These are phyloP conservation scores for Chrysopogon serrulatus DNA, from an alignment of 176 grass and related monocot species.

Conservation along the genomic window DNA sequence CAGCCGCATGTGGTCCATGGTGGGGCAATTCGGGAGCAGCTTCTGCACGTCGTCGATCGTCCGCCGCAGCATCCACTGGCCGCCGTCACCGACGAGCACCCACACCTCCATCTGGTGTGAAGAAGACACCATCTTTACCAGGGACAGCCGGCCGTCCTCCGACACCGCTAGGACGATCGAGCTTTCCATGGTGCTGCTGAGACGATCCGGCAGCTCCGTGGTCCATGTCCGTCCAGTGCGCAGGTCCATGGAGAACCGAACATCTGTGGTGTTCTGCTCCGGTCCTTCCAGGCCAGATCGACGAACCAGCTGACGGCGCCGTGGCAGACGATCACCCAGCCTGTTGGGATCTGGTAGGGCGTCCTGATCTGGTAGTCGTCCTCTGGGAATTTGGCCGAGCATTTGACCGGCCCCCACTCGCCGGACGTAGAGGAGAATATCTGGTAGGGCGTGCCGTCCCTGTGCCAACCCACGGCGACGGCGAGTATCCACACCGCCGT, in stretches of 20 bases:
- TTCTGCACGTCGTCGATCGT: neutral
- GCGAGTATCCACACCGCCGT: no score
- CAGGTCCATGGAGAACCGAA: neutral
- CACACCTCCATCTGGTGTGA: neutral
- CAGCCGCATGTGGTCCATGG: no score
- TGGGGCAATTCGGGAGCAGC: neutral
- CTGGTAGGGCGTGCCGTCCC: neutral
- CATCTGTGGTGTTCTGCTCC: no score
- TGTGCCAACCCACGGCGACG: no score
- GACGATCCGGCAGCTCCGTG: neutral
- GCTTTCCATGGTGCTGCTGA: no score
- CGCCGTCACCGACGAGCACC: neutral
- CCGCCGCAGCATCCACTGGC: neutral
- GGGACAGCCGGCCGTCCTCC: neutral
- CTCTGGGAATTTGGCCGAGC: neutral
- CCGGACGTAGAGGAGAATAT: neutral
- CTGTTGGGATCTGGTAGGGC: no score
- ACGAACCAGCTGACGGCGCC: neutral
- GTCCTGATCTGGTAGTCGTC: no score
- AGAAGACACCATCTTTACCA: neutral
- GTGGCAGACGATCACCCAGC: neutral
- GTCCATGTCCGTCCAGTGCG: neutral
- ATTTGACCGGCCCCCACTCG: neutral
- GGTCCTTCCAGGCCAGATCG: no score
- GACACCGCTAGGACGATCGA: neutral